phyloP scores from a whole-genome alignment of 1,284 basidiomycete species.

The Leccinum fallax region DNA sequence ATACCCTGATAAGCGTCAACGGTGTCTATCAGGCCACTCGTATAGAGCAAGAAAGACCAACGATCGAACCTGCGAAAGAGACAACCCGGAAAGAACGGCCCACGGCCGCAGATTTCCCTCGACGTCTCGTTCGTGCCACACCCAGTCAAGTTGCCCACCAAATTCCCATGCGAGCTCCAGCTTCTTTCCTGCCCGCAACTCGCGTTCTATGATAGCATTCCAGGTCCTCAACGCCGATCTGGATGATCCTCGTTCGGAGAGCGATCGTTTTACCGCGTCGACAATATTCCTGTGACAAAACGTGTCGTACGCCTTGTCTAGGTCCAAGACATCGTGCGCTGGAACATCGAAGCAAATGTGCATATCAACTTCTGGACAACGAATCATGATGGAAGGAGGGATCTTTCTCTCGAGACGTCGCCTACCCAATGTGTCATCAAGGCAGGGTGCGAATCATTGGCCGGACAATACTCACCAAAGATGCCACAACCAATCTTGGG shows the following conservation, averaged over 20 bases:
- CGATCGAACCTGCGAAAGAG: slow-evolving; percentile 59
- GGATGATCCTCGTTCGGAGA: slow-evolving; percentile 38
- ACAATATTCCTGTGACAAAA: slow-evolving; percentile 65
- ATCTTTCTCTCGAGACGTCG: slow-evolving; percentile 56
- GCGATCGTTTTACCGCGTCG: slow-evolving; percentile 53
- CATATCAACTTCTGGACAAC: slow-evolving; percentile 41
- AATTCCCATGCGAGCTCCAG: slow-evolving; percentile 78
- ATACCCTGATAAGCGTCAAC: slow-evolving; percentile 41
- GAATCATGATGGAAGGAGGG: slow-evolving; percentile 44
- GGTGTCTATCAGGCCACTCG: slow-evolving; percentile 11
- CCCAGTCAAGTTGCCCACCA: slow-evolving; percentile 77
- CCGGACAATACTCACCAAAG: slow-evolving; percentile 54
- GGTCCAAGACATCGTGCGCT: slow-evolving; percentile 13
- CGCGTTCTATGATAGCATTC: slow-evolving; percentile 58
- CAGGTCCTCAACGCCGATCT: slow-evolving; percentile 47
- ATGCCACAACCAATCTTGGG: slow-evolving; percentile 83
- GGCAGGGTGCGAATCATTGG: background rate
- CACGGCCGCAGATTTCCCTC: slow-evolving; percentile 65
- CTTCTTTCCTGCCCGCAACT: slow-evolving; percentile 55
- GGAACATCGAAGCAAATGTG: slow-evolving; percentile 38
- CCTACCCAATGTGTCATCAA: slow-evolving; percentile 44
- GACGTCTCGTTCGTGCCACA: slow-evolving; percentile 70
- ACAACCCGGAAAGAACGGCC: slow-evolving; percentile 73
- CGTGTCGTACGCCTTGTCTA: slow-evolving; percentile 42
- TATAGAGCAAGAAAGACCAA: background rate